Base-by-base conservation (phyloP, 306 rosid genomes). In the Ormosia semicastrata region DNA sequence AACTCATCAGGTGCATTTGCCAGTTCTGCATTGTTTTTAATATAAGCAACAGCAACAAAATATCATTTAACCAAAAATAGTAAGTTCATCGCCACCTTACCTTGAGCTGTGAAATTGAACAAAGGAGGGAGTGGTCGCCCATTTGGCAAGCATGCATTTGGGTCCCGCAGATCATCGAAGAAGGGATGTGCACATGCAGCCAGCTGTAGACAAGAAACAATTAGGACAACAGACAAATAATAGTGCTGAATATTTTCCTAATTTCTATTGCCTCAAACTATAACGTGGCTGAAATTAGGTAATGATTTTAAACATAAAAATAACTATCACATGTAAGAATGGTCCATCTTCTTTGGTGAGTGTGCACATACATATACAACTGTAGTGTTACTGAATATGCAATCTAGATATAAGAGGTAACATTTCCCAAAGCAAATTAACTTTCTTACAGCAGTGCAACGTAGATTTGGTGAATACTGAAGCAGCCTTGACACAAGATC, bases 401-500 rank as follows among this genome's bases (percentile, higher is more conserved):
- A 10, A 71, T n/a, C 60, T 56, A 34, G 37, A 36, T 8, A 9
- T 52, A 56, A 53, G 33, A 34, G 37, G 39, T 8, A 18, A 11
- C 39, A 41, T 65, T 40, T 11, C 14, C 30, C 39, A 60, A 59
- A 33, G 4, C 37, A 75, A 71, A 33, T 8, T 33, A 57, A 84
- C 46, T 44, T 70, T 52, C 94, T 92, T 91, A 94, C 98, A 18
- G 98, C 94, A 2, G 97, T 91, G 83, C 97, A 94, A 47, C 98
- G 97, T 57, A 94, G 90, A 84, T 89, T 91, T 80, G 98, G 98
- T 14, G 98, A 94, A 75, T 94, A 94, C 66, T 92, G 98, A 57
- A 94, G 97, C 70, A 94, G 85, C 90, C 98, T 92, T 32, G 98
- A 94, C 15, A 94, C 94, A 53, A 94, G 93, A 88, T 94, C 98